Evolutionary conservation across 768 basidiomycete species (phyloP).

Genomic region (Hypholoma sublateritium): DNA sequence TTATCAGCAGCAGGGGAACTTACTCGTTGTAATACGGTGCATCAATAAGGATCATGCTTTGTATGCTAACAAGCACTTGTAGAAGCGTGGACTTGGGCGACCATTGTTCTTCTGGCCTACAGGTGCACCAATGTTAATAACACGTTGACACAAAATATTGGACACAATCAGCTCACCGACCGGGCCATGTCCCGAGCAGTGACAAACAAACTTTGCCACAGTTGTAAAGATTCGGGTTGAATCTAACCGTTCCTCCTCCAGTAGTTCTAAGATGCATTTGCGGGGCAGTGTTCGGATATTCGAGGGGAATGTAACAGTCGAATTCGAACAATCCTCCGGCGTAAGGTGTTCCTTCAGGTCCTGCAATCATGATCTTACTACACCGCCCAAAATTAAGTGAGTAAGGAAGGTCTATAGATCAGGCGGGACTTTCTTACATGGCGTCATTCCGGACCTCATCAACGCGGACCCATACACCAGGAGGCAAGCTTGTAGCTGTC

Average conservation of each 20-base stretch:
- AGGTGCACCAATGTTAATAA: background rate
- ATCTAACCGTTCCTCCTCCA: conserved; percentile 46
- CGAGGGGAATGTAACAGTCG: conserved; percentile 54
- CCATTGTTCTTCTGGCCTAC: conserved; percentile 44
- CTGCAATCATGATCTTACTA: conserved; percentile 58
- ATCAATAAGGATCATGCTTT: conserved; percentile 59
- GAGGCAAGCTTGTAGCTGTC: conserved; percentile 54
- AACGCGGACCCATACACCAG: conserved; percentile 55
- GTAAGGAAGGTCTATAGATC: conserved; percentile 1
- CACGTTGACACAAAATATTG: background rate
- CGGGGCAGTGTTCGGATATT: conserved; percentile 49
- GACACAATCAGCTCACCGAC: conserved; percentile 31
- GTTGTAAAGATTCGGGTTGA: conserved; percentile 57
- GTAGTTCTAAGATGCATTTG: conserved; percentile 53
- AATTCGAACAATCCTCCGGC: conserved; percentile 55
- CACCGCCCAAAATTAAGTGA: conserved; percentile 6
- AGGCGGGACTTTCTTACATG: conserved; percentile 35
- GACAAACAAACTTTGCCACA: conserved; percentile 54
- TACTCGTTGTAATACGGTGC: conserved; percentile 59
- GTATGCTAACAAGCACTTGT: conserved; percentile 57
- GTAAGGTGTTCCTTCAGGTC: conserved; percentile 56
- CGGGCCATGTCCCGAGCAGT: conserved; percentile 55
- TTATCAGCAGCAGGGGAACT: conserved; percentile 17
- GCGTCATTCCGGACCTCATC: conserved; percentile 59
- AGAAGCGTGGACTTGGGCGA: conserved; percentile 49